Conservation (phyloP, 768 basidiomycete species). For the Daedaleopsis sinensis region DNA sequence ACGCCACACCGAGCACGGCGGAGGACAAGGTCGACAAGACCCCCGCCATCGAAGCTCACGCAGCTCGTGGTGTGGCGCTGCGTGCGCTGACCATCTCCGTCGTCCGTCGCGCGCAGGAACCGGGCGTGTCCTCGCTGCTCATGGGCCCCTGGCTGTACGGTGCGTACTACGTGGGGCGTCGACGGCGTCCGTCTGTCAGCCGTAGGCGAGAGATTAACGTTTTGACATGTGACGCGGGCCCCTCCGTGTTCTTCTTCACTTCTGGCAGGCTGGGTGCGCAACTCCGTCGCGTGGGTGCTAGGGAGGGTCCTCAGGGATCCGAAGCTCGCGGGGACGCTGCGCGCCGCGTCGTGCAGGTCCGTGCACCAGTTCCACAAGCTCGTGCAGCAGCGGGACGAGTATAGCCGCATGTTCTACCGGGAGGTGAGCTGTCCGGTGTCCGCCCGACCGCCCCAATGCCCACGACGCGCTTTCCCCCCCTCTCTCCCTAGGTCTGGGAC, state of each 20-base stretch:
- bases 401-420: slow-evolving; percentile 51
- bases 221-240: background rate
- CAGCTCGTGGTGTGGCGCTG: too few relatives aligned
- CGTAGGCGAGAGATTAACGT: background rate
- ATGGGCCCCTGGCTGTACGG: slow-evolving; percentile 5
- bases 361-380: slow-evolving; percentile 53
- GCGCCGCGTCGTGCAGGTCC: slow-evolving; percentile 44
- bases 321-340: slow-evolving; percentile 47
- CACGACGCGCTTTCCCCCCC: background rate
- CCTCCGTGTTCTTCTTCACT: too few relatives aligned
- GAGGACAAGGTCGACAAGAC: too few relatives aligned
- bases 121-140: slow-evolving; percentile 5
- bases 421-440: slow-evolving; percentile 43
- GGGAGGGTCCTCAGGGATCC: slow-evolving; percentile 47
- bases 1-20: too few relatives aligned
- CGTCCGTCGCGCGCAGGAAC: background rate
- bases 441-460: slow-evolving; percentile 11
- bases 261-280: slow-evolving; percentile 44
- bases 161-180: background rate
- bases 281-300: slow-evolving; percentile 45
- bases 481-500: slow-evolving; percentile 68
- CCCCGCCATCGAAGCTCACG: too few relatives aligned
- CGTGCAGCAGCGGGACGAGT: slow-evolving; percentile 47
- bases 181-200: background rate
- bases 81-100: background rate